Percentiles rank a stretch among this genome's conserved stretches.
Evolutionary conservation across 352 stramenopile species (phyloP).

Genomic region (Peronospora farinosa): DNA sequence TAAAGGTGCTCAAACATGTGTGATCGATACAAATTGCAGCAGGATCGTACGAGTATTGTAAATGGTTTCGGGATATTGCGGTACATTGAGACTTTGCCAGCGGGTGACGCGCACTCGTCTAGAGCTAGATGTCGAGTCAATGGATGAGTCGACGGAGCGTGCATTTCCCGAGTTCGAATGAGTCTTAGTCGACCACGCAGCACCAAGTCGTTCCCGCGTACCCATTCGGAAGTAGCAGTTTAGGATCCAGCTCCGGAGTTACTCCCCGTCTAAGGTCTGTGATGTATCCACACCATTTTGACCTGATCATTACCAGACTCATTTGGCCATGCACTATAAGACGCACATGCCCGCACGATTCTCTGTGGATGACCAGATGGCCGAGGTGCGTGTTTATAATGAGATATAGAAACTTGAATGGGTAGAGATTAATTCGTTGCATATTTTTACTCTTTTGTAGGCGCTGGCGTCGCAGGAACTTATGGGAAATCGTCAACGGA

Average conservation of each 20-base stretch:
- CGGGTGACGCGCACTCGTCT: constrained; percentile 22
- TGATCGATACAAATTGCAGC: neutral
- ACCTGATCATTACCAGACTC: neutral
- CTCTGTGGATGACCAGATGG: constrained; percentile 85
- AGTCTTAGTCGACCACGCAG: neutral
- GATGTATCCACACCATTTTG: neutral
- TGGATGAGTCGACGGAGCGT: constrained; percentile 21
- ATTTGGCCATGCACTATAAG: constrained; percentile 70
- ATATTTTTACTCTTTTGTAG: constrained; percentile 26
- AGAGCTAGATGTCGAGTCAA: constrained; percentile 23
- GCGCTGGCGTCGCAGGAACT: constrained; percentile 72
- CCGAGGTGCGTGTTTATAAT: no score
- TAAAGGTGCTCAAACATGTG: neutral
- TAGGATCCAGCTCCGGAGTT: no score
- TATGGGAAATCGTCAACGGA: constrained; percentile 70
- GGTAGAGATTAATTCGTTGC: no score
- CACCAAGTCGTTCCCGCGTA: neutral
- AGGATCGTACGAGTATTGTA: constrained; percentile 30
- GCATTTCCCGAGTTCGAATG: constrained; percentile 13
- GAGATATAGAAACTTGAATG: no score
- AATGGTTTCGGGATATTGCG: constrained; percentile 28
- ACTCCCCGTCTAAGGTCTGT: neutral
- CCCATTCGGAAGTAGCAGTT: neutral
- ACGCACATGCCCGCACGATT: constrained; percentile 80
- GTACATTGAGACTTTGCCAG: constrained; percentile 28